These are phyloP conservation scores for Ettlia oleoabundans DNA, from an alignment of 139 green algal species.

Conservation along the genomic window DNA sequence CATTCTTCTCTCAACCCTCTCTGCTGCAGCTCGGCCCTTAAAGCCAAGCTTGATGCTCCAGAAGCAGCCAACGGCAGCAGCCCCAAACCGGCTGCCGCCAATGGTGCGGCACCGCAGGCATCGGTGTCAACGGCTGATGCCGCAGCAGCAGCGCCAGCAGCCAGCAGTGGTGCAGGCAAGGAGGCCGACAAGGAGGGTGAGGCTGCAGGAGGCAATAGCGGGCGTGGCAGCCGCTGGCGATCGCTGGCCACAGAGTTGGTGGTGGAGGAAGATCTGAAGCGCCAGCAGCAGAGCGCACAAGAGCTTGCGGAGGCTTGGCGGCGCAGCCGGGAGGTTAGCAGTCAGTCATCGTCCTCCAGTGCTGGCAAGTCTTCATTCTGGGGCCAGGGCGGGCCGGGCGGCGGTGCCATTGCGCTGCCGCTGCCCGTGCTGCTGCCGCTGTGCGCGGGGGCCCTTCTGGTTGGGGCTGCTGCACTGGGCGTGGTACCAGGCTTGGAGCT, in stretches of 20 bases:
- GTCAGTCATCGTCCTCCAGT: neutral
- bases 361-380: neutral
- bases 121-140: no score
- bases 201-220: no score
- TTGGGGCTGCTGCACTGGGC: neutral
- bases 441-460: neutral
- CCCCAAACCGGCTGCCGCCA: no score
- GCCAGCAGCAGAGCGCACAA: neutral
- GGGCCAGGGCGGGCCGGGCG: neutral
- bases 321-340: neutral
- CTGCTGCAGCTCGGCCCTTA: no score
- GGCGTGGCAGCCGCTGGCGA: neutral
- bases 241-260: no score
- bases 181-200: no score
- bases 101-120: no score
- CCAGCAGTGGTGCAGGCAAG: no score
- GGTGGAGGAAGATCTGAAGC: neutral
- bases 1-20: no score
- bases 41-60: no score
- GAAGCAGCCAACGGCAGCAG: no score
- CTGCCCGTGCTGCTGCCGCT: neutral
- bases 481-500: neutral
- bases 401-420: neutral
- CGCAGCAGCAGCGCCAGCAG: no score
- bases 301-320: neutral